These are phyloP conservation scores for Astragalus glycyphyllos DNA, from an alignment of 306 rosid species.

Conservation along the genomic window DNA sequence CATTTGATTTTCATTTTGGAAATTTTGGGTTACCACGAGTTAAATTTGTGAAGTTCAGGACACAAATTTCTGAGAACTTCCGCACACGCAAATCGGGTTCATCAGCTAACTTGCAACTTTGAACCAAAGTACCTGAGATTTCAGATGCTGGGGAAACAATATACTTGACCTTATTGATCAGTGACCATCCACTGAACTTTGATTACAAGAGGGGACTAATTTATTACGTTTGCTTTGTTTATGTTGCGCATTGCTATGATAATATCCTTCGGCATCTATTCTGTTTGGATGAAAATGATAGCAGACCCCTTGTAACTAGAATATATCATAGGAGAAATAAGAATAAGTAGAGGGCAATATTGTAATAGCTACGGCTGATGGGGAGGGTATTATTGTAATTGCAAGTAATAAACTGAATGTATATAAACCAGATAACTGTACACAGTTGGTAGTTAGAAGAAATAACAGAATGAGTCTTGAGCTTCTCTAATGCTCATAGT, in stretches of 20 bases:
- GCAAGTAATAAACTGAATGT: too few relatives aligned
- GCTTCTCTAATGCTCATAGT: too few relatives aligned
- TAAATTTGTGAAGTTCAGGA: slow-evolving; percentile 15
- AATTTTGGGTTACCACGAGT: neutral
- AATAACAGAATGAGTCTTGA: too few relatives aligned
- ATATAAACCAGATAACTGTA: too few relatives aligned
- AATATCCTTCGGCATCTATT: slow-evolving; percentile 8
- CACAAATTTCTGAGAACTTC: neutral
- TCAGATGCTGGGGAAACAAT: slow-evolving; percentile 18
- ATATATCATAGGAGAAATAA: too few relatives aligned
- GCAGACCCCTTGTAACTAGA: too few relatives aligned
- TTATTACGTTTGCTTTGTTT: slow-evolving; percentile 16
- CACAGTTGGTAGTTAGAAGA: too few relatives aligned
- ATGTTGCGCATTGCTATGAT: slow-evolving; percentile 21
- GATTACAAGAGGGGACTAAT: slow-evolving; percentile 7
- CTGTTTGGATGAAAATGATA: slow-evolving; percentile 13
- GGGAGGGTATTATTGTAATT: too few relatives aligned
- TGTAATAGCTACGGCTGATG: too few relatives aligned
- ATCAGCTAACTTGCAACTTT: slow-evolving; percentile 25
- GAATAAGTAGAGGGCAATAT: too few relatives aligned
- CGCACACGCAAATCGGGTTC: neutral
- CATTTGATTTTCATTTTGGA: slow-evolving; percentile 19
- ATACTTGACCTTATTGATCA: slow-evolving; percentile 9
- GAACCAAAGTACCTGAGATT: slow-evolving; percentile 4
- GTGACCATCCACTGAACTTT: neutral